Base-by-base conservation (phyloP, 495 filamentous ascomycete genomes). In the Aspergillus nidulans region DNA sequence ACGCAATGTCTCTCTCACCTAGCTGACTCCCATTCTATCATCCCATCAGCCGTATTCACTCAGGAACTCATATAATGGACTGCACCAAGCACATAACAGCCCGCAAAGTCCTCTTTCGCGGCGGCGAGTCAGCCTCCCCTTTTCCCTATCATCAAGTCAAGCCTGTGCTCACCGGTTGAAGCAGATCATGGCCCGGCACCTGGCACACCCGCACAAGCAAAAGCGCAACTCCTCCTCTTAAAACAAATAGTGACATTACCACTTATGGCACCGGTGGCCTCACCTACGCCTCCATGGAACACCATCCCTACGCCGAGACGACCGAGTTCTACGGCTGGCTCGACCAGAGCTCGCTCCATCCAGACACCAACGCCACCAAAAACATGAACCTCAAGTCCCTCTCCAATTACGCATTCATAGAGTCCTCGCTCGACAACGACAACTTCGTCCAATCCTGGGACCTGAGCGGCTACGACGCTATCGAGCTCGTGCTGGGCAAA, bases 381-480 rank as follows among this genome's bases (percentile, higher is more conserved):
- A 4, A 28, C 26, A 4, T 9, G 26, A 28, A 5, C 26, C 9
- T 9, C 4, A 28, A 28, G 9, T 9, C 26, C 26, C 5, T 5
- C 30, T 6, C 9, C 30, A 13, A 34, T 13, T 34, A 5, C 30
- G 30, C 30, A 6, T 34, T 6, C 30, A 13, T 34, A 12, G 30
- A 34, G 10, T 34, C 30, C 10, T 34, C 30, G 30, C 30, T 50
- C 18, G 47, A 51, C 26, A 26, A 20, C 18, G 7, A 34, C 26
- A 40, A 13, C 1, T 52, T 51, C 19, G 40, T 49, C 2, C 44
- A 52, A 7, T 46, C 54, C 0, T 53, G 61, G 23, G 69, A 85
- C 53, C 59, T 85, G 6, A 66, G 70, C 10, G 54, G 45, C n/a
- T 84, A 77, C 46, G 67, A 78, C 21, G 81, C 81, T 0, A 54